Percentiles rank a stretch among this genome's conserved stretches.
phyloP scores from a whole-genome alignment of 129 eudicot species.

The Artemisia argyi region DNA sequence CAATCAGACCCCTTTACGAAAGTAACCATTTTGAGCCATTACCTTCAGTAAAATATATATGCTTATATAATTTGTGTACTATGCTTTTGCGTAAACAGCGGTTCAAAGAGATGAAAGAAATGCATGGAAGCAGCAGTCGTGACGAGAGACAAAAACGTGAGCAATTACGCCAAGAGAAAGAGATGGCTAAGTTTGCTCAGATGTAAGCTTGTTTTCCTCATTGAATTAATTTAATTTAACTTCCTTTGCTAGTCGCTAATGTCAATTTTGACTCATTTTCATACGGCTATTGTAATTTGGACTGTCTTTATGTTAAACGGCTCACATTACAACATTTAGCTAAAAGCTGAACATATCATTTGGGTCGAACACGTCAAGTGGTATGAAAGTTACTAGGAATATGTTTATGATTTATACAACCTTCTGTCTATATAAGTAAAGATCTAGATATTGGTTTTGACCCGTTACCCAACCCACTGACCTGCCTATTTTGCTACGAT shows the following conservation, averaged over 20 bases:
- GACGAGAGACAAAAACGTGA: constrained; percentile 97
- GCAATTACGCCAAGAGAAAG: constrained; percentile 84
- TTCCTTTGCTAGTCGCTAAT: not conserved
- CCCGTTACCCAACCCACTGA: no score
- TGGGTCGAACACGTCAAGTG: no score
- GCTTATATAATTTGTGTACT: not conserved
- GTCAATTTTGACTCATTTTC: not conserved
- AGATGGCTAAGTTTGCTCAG: constrained; percentile 93
- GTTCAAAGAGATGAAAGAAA: constrained; percentile 95
- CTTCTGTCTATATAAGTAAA: no score
- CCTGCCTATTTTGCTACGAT: not conserved
- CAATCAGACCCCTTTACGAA: not conserved
- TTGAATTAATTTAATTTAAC: not conserved
- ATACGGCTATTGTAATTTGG: not conserved
- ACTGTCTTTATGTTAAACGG: not conserved
- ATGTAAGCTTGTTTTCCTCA: constrained; percentile 43
- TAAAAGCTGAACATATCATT: no score
- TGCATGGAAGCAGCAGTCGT: constrained; percentile 93
- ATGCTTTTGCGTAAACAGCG: constrained; percentile 47
- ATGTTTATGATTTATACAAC: no score
- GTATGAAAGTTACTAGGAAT: no score
- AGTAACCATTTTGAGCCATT: not conserved
- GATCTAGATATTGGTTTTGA: no score
- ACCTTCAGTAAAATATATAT: not conserved
- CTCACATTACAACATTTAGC: no score